phyloP scores from a whole-genome alignment of 257 asterid genomes.

The Striga asiatica region DNA sequence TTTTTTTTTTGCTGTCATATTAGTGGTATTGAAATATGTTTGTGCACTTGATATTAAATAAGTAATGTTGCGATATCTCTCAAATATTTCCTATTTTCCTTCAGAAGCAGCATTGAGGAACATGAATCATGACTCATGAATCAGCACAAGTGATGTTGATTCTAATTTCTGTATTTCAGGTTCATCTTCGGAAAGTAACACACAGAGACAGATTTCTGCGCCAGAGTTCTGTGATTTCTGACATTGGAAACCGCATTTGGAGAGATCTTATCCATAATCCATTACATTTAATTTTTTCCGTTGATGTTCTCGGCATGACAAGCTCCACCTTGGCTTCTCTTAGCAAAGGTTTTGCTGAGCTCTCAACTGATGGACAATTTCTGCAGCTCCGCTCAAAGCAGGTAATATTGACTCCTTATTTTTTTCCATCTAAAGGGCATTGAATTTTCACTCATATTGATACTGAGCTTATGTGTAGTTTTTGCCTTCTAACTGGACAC shows the following conservation, averaged over 20 bases:
- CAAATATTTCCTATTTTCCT: background rate
- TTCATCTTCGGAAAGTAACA: conserved; percentile 83
- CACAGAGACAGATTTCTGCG: conserved; percentile 80
- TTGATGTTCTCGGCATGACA: conserved; percentile 92
- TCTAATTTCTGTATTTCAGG: conserved; percentile 30
- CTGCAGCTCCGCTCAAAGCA: conserved; percentile 94
- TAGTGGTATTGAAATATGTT: background rate
- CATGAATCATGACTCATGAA: background rate
- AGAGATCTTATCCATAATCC: conserved; percentile 97
- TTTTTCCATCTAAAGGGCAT: conserved; percentile 5
- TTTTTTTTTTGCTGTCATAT: background rate
- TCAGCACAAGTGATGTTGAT: conserved; percentile 7
- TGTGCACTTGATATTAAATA: background rate
- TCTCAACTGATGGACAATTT: conserved; percentile 97
- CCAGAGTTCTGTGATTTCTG: conserved; percentile 71
- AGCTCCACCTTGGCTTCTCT: conserved; percentile 97
- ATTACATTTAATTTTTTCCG: conserved; percentile 77
- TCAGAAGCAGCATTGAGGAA: background rate
- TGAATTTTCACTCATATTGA: conserved; percentile 14
- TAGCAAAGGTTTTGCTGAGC: conserved; percentile 98
- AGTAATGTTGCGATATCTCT: background rate
- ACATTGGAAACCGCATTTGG: conserved; percentile 79
- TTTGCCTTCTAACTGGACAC: conserved; percentile 6
- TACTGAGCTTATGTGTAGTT: no score
- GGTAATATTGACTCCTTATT: conserved; percentile 27